A percentile compares a stretch with the other conserved stretches of the same genome.
phyloP scores from a whole-genome alignment of 108 stramenopile genomes.

The Skeletonema tropicum region DNA sequence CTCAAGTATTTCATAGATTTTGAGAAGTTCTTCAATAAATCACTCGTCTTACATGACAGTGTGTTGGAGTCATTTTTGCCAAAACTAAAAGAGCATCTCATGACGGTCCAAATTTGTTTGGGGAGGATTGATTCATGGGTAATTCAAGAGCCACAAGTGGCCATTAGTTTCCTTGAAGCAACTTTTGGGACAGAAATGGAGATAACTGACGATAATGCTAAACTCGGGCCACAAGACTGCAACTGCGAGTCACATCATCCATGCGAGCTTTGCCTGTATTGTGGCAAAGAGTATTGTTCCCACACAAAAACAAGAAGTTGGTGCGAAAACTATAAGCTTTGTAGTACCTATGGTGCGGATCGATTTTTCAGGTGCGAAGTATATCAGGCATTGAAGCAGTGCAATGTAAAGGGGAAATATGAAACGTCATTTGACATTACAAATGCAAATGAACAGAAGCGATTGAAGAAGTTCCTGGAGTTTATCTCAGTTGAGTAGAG shows the following conservation, averaged over 20 bases:
- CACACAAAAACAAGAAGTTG: too few relatives aligned
- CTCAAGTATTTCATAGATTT: conserved; percentile 6
- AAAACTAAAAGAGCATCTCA: conserved; percentile 22
- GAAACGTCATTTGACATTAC: conserved; percentile 11
- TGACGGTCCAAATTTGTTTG: conserved; percentile 15
- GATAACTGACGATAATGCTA: not conserved
- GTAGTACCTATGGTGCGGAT: too few relatives aligned
- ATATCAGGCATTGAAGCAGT: conserved; percentile 1
- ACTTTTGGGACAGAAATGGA: conserved; percentile 17
- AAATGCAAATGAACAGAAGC: conserved; percentile 4
- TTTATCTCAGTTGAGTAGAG: not conserved
- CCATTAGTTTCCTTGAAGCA: conserved; percentile 14
- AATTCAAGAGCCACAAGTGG: conserved; percentile 7
- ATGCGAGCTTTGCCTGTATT: not conserved
- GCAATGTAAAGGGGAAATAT: conserved; percentile 5
- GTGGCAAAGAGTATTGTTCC: not conserved
- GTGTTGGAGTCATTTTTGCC: conserved; percentile 18
- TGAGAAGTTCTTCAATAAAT: conserved; percentile 11
- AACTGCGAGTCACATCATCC: not conserved
- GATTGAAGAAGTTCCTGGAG: conserved; percentile 25
- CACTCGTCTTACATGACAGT: conserved; percentile 29
- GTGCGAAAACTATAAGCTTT: too few relatives aligned
- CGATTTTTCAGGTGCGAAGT: too few relatives aligned
- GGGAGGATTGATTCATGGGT: conserved; percentile 2
- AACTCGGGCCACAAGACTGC: not conserved